Evolutionary conservation across 257 asterid species (phyloP).

Genomic region (Solanum appendiculatum): DNA sequence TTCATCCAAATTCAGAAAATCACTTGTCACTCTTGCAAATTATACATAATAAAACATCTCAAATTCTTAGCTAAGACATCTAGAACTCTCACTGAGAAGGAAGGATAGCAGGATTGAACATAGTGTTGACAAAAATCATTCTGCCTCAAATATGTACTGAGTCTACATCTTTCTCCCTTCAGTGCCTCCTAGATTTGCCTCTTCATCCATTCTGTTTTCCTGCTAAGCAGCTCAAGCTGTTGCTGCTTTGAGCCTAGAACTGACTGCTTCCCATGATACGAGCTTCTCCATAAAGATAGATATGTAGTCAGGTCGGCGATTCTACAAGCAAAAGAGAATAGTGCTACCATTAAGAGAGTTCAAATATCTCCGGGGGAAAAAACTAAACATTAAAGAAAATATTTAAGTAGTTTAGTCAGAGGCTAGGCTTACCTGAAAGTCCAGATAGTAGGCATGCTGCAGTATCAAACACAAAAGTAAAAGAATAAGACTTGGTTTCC

Average conservation of each 20-base stretch:
- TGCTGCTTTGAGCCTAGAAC: slow-evolving; percentile 74
- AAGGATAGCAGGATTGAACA: not conserved
- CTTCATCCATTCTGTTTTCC: slow-evolving; percentile 36
- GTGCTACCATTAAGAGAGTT: not conserved
- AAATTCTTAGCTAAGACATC: not conserved
- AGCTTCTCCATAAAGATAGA: slow-evolving; percentile 80
- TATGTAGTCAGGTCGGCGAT: slow-evolving; percentile 69
- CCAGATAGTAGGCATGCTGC: slow-evolving; percentile 95
- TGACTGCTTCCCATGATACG: slow-evolving; percentile 84
- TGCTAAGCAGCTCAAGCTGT: slow-evolving; percentile 46
- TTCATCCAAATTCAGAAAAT: not conserved
- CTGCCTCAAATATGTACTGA: slow-evolving; percentile 14
- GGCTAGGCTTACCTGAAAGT: slow-evolving; percentile 53
- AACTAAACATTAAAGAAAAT: not conserved
- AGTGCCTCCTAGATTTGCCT: not conserved
- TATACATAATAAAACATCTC: not conserved
- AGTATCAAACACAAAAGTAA: not conserved
- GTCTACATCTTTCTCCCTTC: slow-evolving; percentile 31
- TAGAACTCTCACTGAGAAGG: not conserved
- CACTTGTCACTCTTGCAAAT: not conserved
- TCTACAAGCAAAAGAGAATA: slow-evolving; percentile 28
- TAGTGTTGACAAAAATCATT: not conserved
- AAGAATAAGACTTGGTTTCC: not conserved
- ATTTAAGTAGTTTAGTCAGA: not conserved
- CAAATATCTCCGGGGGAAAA: not conserved